Base-by-base conservation (phyloP, 1,284 basidiomycete genomes). In the Sporisorium graminicola region DNA sequence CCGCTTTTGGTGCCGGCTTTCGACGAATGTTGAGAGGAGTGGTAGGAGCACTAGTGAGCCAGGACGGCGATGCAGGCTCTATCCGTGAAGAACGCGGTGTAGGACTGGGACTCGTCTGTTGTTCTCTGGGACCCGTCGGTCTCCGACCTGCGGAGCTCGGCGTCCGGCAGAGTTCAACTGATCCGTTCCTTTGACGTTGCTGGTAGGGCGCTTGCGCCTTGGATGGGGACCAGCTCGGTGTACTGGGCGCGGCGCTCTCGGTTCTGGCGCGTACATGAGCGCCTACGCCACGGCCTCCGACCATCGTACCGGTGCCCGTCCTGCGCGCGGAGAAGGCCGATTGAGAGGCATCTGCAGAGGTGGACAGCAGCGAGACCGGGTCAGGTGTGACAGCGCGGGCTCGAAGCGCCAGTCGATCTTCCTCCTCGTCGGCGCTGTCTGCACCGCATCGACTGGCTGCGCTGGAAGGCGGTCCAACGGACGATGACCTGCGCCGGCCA, bases 81-180 rank as follows among this genome's bases (percentile, higher is more conserved):
- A 29, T 31, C 1, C 56, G 44, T 3, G 40, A 16, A 7, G 59
- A 43, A 7, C 24, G 26, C 10, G 58, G 63, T 9, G 56, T 59
- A 10, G 65, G 61, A 56, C 56, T 65, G 8, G 72, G 66, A n/a
- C 63, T 69, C 20, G 53, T 71, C 50, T 52, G 67, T 40, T 51
- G 67, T 40, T 55, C 57, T 58, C 68, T 66, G 35, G 73, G 73
- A 75, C 68, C 67, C 67, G 67, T 71, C 6, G 73, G 67, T 56
- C 58, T 66, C 61, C 73, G 66, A 55, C 67, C 65, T 22, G 63
- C 60, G 67, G 73, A 75, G 73, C 73, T 71, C 68, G 73, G 67
- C 44, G 73, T 71, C 67, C 73, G 42, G 26, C 42, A 59, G 42
- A 71, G 67, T 24, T 75, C 73, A 24, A 67, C 67, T 18, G 73